Percentiles rank a stretch among this genome's conserved stretches.
These are phyloP conservation scores for Halteria grandinella DNA, from an alignment of 73 alveolate genomes.

Conservation along the genomic window DNA sequence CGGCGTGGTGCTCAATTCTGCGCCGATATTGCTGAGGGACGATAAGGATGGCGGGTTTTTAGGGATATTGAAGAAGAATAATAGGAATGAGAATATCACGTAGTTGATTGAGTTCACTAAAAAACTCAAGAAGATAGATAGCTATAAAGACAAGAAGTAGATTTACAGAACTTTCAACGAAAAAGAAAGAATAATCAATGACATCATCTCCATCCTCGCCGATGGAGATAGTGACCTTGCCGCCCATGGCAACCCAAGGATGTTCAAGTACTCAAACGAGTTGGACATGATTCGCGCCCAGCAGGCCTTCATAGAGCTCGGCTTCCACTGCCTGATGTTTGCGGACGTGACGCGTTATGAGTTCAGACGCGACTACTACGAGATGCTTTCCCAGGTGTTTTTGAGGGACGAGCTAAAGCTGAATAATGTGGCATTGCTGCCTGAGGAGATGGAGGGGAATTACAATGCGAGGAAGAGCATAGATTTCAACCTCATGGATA, in stretches of 20 bases:
- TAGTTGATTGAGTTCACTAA: constrained; percentile 4
- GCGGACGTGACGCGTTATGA: constrained; percentile 59
- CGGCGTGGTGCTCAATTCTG: constrained; percentile 32
- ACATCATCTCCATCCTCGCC: not conserved
- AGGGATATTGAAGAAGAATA: not conserved
- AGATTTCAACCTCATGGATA: too few relatives aligned
- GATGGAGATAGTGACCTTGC: too few relatives aligned
- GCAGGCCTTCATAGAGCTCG: constrained; percentile 58
- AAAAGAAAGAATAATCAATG: constrained; percentile 2
- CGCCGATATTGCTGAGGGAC: constrained; percentile 42
- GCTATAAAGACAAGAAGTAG: not conserved
- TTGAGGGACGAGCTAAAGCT: constrained; percentile 69
- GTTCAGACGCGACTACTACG: constrained; percentile 51
- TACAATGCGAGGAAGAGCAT: too few relatives aligned
- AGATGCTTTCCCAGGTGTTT: constrained; percentile 12
- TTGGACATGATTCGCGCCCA: constrained; percentile 40
- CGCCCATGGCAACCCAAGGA: not conserved
- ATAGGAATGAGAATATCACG: constrained; percentile 16
- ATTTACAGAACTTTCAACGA: not conserved
- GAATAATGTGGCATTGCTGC: constrained; percentile 12
- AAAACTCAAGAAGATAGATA: constrained; percentile 24
- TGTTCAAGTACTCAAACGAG: constrained; percentile 16
- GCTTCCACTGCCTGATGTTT: constrained; percentile 53
- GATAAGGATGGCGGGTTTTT: not conserved
- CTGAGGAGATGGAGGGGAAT: not conserved